Evolutionary conservation across 768 basidiomycete species (phyloP).

Genomic region (Gloeostereum incarnatum): DNA sequence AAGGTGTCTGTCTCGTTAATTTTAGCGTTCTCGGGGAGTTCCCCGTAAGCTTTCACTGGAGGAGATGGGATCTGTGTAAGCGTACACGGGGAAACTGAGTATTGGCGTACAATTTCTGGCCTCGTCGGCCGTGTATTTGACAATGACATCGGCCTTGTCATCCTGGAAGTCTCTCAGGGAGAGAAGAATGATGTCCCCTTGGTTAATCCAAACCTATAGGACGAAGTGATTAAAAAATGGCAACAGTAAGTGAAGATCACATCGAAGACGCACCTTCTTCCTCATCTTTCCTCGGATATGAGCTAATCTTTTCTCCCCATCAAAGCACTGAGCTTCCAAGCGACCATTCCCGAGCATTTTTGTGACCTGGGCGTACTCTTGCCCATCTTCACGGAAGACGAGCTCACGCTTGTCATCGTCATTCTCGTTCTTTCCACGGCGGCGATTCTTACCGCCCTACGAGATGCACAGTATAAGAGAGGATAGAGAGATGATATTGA

Average conservation of each 20-base stretch:
- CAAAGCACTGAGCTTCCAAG: slow-evolving; percentile 93
- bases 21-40: slow-evolving; percentile 92
- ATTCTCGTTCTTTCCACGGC: slow-evolving; percentile 99
- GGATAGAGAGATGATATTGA: not conserved
- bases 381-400: slow-evolving; percentile 97
- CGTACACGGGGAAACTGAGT: not conserved
- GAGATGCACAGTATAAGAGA: slow-evolving; percentile 2
- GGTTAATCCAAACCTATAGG: slow-evolving; percentile 94
- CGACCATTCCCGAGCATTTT: slow-evolving; percentile 99
- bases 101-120: slow-evolving; percentile 61
- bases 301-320: slow-evolving; percentile 94
- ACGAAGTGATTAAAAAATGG: not conserved
- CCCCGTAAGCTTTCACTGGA: slow-evolving; percentile 93
- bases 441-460: slow-evolving; percentile 97
- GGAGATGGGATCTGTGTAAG: slow-evolving; percentile 1
- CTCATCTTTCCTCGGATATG: slow-evolving; percentile 99
- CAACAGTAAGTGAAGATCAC: no score
- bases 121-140: slow-evolving; percentile 97
- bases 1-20: slow-evolving; percentile 96
- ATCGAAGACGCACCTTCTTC: slow-evolving; percentile 69
- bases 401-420: slow-evolving; percentile 98
- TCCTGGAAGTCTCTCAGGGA: slow-evolving; percentile 99
- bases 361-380: slow-evolving; percentile 96
- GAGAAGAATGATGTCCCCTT: slow-evolving; percentile 91
- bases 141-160: slow-evolving; percentile 98